Conservation (phyloP, 495 filamentous ascomycete genomes). For the Penicillium salamii region DNA sequence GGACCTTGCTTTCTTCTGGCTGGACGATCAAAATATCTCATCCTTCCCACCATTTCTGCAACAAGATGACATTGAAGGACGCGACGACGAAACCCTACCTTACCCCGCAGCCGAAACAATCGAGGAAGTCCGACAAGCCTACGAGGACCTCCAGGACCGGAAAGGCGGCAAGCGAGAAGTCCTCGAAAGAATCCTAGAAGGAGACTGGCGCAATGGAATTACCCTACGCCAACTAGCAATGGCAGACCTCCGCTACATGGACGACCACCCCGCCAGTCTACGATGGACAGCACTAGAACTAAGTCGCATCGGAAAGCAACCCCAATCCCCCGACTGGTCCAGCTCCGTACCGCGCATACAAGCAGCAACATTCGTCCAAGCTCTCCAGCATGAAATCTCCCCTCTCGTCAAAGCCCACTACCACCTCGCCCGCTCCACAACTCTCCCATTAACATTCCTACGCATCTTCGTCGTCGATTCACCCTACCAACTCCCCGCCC, state of each 20-base stretch:
- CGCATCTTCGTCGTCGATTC: conserved; percentile 73
- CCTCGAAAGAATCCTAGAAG: conserved; percentile 70
- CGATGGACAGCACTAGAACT: conserved; percentile 74
- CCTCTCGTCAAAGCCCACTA: conserved; percentile 80
- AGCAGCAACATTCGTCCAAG: conserved; percentile 67
- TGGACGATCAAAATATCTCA: conserved; percentile 57
- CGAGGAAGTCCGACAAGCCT: conserved; percentile 60
- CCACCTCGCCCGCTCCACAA: conserved; percentile 61
- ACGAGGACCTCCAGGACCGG: conserved; percentile 50
- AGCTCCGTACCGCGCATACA: conserved; percentile 67
- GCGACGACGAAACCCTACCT: conserved; percentile 43
- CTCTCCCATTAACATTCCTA: conserved; percentile 64
- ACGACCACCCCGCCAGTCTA: conserved; percentile 67
- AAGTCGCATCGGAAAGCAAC: conserved; percentile 30
- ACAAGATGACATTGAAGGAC: conserved; percentile 18
- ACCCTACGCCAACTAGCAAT: conserved; percentile 77
- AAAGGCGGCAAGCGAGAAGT: conserved; percentile 74
- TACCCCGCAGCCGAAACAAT: conserved; percentile 61
- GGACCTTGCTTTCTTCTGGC: conserved; percentile 69
- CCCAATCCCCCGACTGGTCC: conserved; percentile 29
- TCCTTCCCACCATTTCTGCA: conserved; percentile 47
- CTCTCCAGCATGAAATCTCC: conserved; percentile 67
- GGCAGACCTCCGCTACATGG: conserved; percentile 73
- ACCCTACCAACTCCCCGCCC: conserved; percentile 59
- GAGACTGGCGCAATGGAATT: conserved; percentile 79